Evolutionary conservation across 2,329 filamentous ascomycete genomes (phyloP), one percentile per base, ranked within the genome.

Genomic region (Aureobasidium sp.): DNA sequence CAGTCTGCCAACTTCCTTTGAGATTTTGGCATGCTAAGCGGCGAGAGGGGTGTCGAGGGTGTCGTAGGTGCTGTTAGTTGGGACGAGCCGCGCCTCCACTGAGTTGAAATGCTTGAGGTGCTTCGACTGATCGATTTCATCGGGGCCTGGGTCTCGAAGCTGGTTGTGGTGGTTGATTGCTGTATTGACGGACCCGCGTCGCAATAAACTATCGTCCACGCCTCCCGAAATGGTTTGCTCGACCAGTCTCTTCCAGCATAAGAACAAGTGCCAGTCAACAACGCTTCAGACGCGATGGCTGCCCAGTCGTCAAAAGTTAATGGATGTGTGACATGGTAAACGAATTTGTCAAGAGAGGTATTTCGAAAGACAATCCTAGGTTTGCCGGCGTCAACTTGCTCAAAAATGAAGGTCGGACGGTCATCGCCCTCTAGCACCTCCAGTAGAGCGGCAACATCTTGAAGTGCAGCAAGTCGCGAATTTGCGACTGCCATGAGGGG

Each of bases 341-440:
- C 3, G 42, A 61, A 34, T 8, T 14, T 37, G 29, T n/a, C 32
- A 10, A 61, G 27, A 5, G 59, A 37, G 21, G 49, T 16, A 49
- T 61, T 61, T 16, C 32, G 16, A n/a, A 54, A 61, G 27, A 49
- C 59, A 13, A 61, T 39, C 10, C 10, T 16, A 41, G 30, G 41
- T 7, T n/a, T 25, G 21, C 25, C 9, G n/a, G n/a, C 29, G 6
- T n/a, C 42, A 16, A 14, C 29, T 11, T 41, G n/a, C 39, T 57
- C 50, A 29, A 55, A 32, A 13, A 61, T 48, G 32, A 61, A 61
- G 1, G 59, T 55, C n/a, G 59, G 59, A 5, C 59, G 49, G 3
- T 57, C 42, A 13, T 61, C 59, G 11, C 30, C 41, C 13, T 41
- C 25, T 30, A 61, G 34, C 21, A 60, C 30, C 2, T 60, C 58